Evolutionary conservation across 352 stramenopile genomes (phyloP), one percentile per base, ranked within the genome.

Genomic region (Thalassiosira hispida): DNA sequence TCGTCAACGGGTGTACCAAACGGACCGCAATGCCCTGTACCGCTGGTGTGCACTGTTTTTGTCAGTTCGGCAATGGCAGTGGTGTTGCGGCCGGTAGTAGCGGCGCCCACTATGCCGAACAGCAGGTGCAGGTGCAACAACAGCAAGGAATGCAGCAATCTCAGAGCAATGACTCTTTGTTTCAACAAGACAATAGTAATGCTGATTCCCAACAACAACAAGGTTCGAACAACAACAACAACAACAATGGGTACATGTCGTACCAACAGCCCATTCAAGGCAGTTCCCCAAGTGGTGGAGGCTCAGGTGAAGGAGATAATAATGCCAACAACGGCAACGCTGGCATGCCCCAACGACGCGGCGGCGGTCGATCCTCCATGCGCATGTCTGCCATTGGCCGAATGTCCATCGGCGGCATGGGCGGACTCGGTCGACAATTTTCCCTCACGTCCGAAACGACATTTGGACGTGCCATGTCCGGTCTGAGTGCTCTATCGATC

Each of bases 381-480:
- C 40, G 61, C 42, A 74, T 79, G 75, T 78, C 62, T 11, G 5
- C 16, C 1, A 46, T 65, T 25, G 22, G 31, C 0, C 12, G 46
- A 29, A 85, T 89, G 44, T 89, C 81, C 22, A 80, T 87, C 67
- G 81, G 81, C 18, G 70, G 69, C 20, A 57, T 82, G 14, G 46
- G 77, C 52, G 80, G 80, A 25, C 56, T 82, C 14, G 46, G 77
- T 16, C 66, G 82, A 22, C 73, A 83, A 38, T 85, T 86, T 66
- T 90, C 81, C 18, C 49, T 86, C 44, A 79, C 70, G 16, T 88
- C 79, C 11, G 74, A 90, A 55, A 71, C 63, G 3, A 91, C 85
- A 0, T 93, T 91, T 80, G 85, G 84, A 22, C 81, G 88, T 52
- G 85, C 88, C 16, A 93, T 93, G 88, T 92, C 85, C 27, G 88